Evolutionary conservation across 176 grass and related monocot species (phyloP), one percentile per base, ranked within the genome.

Genomic region (Triticum timopheevii): DNA sequence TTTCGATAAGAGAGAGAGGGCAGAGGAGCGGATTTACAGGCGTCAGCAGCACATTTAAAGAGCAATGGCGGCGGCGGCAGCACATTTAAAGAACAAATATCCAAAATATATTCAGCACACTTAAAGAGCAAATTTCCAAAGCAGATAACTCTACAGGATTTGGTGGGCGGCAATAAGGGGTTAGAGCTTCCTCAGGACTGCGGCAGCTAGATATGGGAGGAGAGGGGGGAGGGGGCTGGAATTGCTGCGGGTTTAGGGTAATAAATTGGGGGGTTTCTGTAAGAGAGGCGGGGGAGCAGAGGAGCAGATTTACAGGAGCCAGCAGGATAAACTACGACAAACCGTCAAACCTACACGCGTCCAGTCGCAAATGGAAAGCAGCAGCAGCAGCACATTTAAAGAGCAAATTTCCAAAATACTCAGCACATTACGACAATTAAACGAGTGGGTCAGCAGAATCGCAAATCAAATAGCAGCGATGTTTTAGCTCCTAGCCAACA

Each of bases 401-500:
- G 54, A 59, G 54, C 54, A 59, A 59, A 59, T 59, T 6, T 22
- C 54, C 19, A 59, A 59, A 59, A 9, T 59, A 59, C 19, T 2
- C 19, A 59, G 7, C 54, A 59, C 54, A 59, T 59, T 9, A 8
- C 19, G 7, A 59, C 54, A 59, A 59, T 3, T 59, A 59, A 7
- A 56, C 0, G 50, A 22, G 7, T 2, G 19, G 6, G 19, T 59
- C 54, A 9, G 54, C 54, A 59, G 19, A 59, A 81, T 63, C 66
- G 34, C 2, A 30, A 24, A 80, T 19, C 40, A 40, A 62, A 84
- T 15, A 80, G 19, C 61, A 34, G 4, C 1, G 2, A 7, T 3
- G 31, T 61, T 85, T 35, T 76, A 86, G 9, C 34, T n/a, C 25
- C 15, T 80, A 38, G 67, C 34, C 31, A 19, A 84, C 62, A 39